Evolutionary conservation across 1,139 yeast species (phyloP), one percentile per base, ranked within the genome.

Genomic region (Candida mesenterica): DNA sequence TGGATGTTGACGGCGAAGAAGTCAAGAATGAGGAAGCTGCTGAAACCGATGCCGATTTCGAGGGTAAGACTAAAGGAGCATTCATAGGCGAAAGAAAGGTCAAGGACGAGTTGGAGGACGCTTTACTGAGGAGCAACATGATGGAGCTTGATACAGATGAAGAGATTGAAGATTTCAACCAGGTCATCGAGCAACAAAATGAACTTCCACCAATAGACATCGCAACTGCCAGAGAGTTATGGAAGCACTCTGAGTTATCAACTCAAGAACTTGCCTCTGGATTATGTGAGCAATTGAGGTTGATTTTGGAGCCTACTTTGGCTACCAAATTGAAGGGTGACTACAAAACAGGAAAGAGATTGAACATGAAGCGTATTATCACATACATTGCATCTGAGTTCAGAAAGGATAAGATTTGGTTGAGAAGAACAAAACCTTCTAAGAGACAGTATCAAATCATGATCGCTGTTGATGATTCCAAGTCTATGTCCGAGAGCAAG

Each of bases 301-400:
- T 94, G 44, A 92, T 94, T 53, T 68, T 94, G 50, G 98, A 92
- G 55, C 99, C 99, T 4, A 92, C 98, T 0, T 68, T 87, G 44
- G 95, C 97, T 10, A 92, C 98, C 3, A 92, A 92, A 58, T 70
- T 94, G 40, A 80, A 79, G 45, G 99, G 99, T 51, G 98, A 94
- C 59, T 94, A 88, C 63, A 89, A 90, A 62, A 90, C 97, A 2
- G 99, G 99, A 59, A 94, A 94, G 61, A 74, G 98, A 47, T 75
- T 94, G 53, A 94, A 94, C 61, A 90, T 94, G 97, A 92, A 90
- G 71, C 74, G 97, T 48, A 94, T 94, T 49, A 92, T 94, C 53
- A 96, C 98, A 10, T 94, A 92, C 62, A 92, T 94, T 68, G 98
- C 99, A 1, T 86, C 96, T 32, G 96, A 90, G 54, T 94, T 89